Conservation (phyloP, 768 basidiomycete genomes). For the Leucosporidium creatinivorum region DNA sequence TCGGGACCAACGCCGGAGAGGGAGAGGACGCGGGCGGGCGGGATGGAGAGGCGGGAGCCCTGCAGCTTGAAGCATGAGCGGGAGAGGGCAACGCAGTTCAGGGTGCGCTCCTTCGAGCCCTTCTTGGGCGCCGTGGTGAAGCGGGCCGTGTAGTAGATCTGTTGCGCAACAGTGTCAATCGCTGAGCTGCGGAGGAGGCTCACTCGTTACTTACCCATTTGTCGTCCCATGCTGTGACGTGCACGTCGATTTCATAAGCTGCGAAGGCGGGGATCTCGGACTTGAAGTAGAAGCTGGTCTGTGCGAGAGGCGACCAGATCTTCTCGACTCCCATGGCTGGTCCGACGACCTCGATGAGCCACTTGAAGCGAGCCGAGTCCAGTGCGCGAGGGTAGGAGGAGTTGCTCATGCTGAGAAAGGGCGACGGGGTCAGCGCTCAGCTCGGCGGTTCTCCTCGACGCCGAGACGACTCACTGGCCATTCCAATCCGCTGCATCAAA, state of each 20-base stretch:
- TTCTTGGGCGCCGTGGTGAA: conserved; percentile 25
- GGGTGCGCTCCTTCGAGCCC: conserved; percentile 14
- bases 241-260: conserved; percentile 21
- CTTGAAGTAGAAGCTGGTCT: conserved; percentile 21
- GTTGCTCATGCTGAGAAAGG: conserved; percentile 23
- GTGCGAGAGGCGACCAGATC: conserved; percentile 14
- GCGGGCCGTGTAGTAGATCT: conserved; percentile 23
- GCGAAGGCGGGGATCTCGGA: conserved; percentile 23
- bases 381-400: conserved; percentile 16
- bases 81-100: conserved; percentile 23
- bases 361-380: conserved; percentile 23
- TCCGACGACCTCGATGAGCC: conserved; percentile 23
- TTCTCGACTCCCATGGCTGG: conserved; percentile 9
- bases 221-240: conserved; percentile 19
- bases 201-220: conserved; percentile 14
- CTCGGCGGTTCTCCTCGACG: not conserved
- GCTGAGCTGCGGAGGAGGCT: too few relatives aligned
- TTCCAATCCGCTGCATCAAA: conserved; percentile 19
- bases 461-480: conserved; percentile 12
- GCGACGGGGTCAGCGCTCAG: not conserved
- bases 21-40: conserved; percentile 28
- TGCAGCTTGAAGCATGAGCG: conserved; percentile 46
- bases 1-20: conserved; percentile 33
- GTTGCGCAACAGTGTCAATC: too few relatives aligned
- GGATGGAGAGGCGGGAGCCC: conserved; percentile 47